phyloP scores from a whole-genome alignment of 768 basidiomycete species.

The Dictyophora rubrovolvata region DNA sequence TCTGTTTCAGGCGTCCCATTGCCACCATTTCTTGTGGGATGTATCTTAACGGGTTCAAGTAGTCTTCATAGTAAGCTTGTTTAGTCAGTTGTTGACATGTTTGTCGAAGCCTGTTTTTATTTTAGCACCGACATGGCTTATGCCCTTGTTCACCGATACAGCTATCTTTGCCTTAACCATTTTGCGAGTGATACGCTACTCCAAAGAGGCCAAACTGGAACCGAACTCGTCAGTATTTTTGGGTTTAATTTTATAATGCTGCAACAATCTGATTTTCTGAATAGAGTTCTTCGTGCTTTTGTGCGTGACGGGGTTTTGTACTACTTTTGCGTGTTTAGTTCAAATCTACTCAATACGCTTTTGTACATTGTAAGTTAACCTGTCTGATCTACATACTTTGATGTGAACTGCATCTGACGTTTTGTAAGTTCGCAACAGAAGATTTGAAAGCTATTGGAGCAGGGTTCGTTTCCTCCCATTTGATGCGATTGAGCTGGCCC shows the following conservation, averaged over 20 bases:
- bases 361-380: conserved; percentile 20
- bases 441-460: conserved; percentile 24
- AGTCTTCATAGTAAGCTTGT: neutral
- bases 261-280: neutral
- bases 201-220: neutral
- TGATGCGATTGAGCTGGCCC: neutral
- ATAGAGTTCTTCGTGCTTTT: conserved; percentile 17
- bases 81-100: neutral
- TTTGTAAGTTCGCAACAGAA: conserved; percentile 13
- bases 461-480: conserved; percentile 7
- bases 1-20: neutral
- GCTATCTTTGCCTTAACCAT: neutral
- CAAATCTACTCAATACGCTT: conserved; percentile 20
- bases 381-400: neutral
- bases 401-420: neutral
- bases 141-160: neutral
- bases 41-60: neutral
- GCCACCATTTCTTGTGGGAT: neutral
- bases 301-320: conserved; percentile 22
- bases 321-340: conserved; percentile 20
- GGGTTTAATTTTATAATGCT: neutral
- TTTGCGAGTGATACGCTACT: neutral
- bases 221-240: conserved; percentile 13
- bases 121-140: neutral
- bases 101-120: neutral